Base-by-base conservation (phyloP, 352 stramenopile genomes). In the Phytophthora boehmeriae region DNA sequence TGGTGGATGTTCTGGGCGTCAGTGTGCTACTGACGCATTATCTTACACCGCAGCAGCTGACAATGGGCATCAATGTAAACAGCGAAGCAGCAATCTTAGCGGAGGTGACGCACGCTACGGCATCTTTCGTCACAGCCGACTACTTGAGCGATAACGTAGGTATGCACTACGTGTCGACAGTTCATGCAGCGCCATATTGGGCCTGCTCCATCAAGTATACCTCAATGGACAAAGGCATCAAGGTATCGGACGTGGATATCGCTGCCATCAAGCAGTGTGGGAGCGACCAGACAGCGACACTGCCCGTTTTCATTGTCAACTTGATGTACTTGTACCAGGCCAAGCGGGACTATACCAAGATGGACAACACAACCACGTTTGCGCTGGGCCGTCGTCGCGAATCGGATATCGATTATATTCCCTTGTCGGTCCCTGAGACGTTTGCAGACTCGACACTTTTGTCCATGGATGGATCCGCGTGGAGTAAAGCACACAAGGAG, bases 271-370 rank as follows among this genome's bases (percentile, higher is more conserved):
- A 39, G 9, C 20, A 50, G 13, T 78, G 66, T n/a, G 66, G 70
- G 5, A 35, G 39, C 8, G 23, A 68, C 6, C 30, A 62, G 27
- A 47, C 55, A 4, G 14, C 19, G 4, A 52, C 66, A 9, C 46
- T 78, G 5, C 70, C 70, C 4, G 51, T 35, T 17, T 67, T 67
- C 38, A 43, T 53, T 11, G 70, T 78, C 1, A 78, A 78, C 30
- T 58, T 78, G 32, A 71, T 78, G 56, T 78, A 69, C 14, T 39
- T 78, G 25, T 63, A 68, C 35, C 70, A 78, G 50, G 69, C 71
- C 22, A 46, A 54, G 20, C 65, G 58, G 16, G 58, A 66, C 19
- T 66, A 66, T 23, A 45, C 50, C 14, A 65, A 68, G 14, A 36
- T 78, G n/a, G 70, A 75, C 54, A 78, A 78, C 42, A 60, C 61